phyloP scores from a whole-genome alignment of 306 rosid species.

The Sicyos edulis region DNA sequence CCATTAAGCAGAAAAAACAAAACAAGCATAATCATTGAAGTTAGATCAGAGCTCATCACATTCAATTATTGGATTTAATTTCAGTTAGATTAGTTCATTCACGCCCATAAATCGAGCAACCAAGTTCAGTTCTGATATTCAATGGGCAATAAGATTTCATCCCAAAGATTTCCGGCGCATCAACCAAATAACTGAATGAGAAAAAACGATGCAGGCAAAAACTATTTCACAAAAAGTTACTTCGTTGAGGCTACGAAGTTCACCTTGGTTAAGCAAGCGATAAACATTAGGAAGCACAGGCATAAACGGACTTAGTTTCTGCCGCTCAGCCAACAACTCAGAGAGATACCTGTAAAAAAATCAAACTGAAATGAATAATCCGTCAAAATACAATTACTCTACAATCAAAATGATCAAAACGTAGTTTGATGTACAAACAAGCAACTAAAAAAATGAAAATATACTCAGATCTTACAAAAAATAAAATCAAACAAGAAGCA shows the following conservation, averaged over 20 bases:
- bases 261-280: slow-evolving; percentile 87
- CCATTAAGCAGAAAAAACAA: not conserved
- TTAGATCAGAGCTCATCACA: not conserved
- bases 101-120: not conserved
- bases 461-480: slow-evolving; percentile 2
- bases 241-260: slow-evolving; percentile 26
- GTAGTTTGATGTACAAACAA: not conserved
- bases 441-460: not conserved
- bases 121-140: not conserved
- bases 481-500: not conserved
- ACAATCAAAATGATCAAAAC: not conserved
- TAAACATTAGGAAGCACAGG: slow-evolving; percentile 60
- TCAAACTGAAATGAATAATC: not conserved
- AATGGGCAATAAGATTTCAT: not conserved
- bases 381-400: not conserved
- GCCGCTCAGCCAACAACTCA: slow-evolving; percentile 79
- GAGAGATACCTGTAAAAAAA: slow-evolving; percentile 51
- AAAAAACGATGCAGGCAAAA: slow-evolving; percentile 3
- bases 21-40: not conserved
- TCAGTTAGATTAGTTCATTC: slow-evolving; percentile 13
- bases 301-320: slow-evolving; percentile 65
- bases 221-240: slow-evolving; percentile 4
- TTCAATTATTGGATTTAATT: not conserved
- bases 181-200: slow-evolving; percentile 3
- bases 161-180: not conserved